A percentile compares a stretch with the other conserved stretches of the same genome.
Conservation (phyloP, 257 asterid genomes). For the Salvia rosmarinus region DNA sequence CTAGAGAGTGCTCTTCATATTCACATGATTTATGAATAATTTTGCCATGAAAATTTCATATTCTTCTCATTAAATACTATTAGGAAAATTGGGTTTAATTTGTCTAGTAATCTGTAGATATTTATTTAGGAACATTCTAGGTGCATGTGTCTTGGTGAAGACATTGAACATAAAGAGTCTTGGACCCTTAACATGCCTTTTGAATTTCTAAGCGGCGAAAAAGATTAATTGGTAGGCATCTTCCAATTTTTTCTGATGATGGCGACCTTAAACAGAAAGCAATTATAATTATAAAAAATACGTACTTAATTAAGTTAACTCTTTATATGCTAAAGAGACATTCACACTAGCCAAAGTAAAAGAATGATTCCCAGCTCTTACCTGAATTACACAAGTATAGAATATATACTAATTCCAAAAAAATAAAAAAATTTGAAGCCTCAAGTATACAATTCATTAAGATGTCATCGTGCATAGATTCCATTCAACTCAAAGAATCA, state of each 20-base stretch:
- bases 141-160: slow-evolving; percentile 27
- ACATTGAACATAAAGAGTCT: slow-evolving; percentile 34
- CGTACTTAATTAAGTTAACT: slow-evolving; percentile 27
- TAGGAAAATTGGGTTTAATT: background rate
- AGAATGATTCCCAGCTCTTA: slow-evolving; percentile 46
- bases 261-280: slow-evolving; percentile 55
- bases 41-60: slow-evolving; percentile 10
- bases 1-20: slow-evolving; percentile 14
- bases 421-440: slow-evolving; percentile 15
- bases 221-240: slow-evolving; percentile 66
- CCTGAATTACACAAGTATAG: slow-evolving; percentile 27
- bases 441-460: slow-evolving; percentile 6
- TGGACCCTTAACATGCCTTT: slow-evolving; percentile 32
- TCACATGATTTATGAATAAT: background rate
- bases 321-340: slow-evolving; percentile 52
- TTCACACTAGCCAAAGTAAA: slow-evolving; percentile 49
- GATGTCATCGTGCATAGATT: slow-evolving; percentile 15
- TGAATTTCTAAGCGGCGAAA: slow-evolving; percentile 28
- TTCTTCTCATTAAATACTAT: background rate
- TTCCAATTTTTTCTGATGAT: slow-evolving; percentile 34
- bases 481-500: background rate
- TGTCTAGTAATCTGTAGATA: background rate
- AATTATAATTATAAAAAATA: slow-evolving; percentile 34
- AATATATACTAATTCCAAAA: slow-evolving; percentile 38
- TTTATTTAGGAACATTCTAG: slow-evolving; percentile 22